Evolutionary conservation across 176 grass and related monocot species (phyloP).

Genomic region (bread wheat (Triticum aestivum)): DNA sequence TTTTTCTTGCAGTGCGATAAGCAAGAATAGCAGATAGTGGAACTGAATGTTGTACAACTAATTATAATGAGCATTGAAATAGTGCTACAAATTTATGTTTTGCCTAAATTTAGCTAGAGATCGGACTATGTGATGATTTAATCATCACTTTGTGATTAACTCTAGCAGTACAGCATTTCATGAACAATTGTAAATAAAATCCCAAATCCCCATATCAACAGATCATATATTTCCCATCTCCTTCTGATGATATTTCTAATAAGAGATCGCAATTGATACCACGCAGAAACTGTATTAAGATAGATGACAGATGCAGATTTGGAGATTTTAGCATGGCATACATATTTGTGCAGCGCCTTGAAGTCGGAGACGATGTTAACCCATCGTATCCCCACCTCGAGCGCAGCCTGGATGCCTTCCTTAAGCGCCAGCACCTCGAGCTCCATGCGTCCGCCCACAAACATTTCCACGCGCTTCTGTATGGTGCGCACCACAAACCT

Average conservation of each 20-base stretch:
- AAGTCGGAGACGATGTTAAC: constrained; percentile 44
- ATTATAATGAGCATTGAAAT: neutral
- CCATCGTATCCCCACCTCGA: constrained; percentile 44
- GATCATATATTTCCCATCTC: neutral
- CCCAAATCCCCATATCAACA: neutral
- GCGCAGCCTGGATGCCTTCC: constrained; percentile 49
- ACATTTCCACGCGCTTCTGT: constrained; percentile 46
- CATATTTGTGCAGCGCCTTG: constrained; percentile 49
- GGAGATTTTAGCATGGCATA: constrained; percentile 9
- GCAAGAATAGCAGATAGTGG: neutral
- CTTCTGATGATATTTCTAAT: neutral
- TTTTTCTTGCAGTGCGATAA: neutral
- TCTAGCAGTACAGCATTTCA: no score
- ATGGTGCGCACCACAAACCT: constrained; percentile 31
- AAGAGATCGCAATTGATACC: neutral
- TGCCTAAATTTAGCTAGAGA: neutral
- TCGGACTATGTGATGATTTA: neutral
- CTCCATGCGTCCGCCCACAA: constrained; percentile 13
- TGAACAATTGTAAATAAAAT: no score
- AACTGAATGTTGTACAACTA: neutral
- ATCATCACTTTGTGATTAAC: neutral
- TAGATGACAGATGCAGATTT: neutral
- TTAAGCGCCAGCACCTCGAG: constrained; percentile 57
- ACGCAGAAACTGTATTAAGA: neutral
- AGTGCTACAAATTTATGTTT: neutral